phyloP scores from a whole-genome alignment of 805 yeast genomes.

The Candida ficus region DNA sequence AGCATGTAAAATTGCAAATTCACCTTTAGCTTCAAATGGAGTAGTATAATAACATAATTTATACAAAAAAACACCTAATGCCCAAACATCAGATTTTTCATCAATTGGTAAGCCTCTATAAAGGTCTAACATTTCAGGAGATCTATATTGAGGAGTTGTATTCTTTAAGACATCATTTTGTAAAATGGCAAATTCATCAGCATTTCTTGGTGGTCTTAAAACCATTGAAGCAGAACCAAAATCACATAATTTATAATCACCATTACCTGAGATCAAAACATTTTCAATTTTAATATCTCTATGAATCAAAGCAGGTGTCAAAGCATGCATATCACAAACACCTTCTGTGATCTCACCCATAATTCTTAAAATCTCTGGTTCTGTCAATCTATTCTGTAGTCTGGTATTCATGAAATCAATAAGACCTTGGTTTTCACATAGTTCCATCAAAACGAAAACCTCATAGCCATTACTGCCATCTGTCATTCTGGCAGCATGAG shows the following conservation, averaged over 20 bases:
- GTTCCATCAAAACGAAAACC: slow-evolving; percentile 77
- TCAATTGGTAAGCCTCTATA: slow-evolving; percentile 65
- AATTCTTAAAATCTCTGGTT: slow-evolving; percentile 60
- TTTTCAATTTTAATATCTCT: slow-evolving; percentile 82
- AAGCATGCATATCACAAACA: slow-evolving; percentile 71
- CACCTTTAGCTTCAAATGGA: slow-evolving; percentile 69
- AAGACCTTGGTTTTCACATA: slow-evolving; percentile 67
- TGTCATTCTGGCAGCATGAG: slow-evolving; percentile 79
- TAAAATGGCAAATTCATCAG: slow-evolving; percentile 53
- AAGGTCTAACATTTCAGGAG: slow-evolving; percentile 82
- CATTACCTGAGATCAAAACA: slow-evolving; percentile 55
- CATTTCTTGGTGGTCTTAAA: slow-evolving; percentile 55
- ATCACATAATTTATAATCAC: slow-evolving; percentile 68
- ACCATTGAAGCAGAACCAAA: slow-evolving; percentile 75
- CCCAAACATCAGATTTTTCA: slow-evolving; percentile 85
- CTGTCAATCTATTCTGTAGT: slow-evolving; percentile 59
- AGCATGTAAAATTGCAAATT: slow-evolving; percentile 57
- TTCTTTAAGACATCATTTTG: slow-evolving; percentile 70
- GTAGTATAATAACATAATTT: slow-evolving; percentile 78
- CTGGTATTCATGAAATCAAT: slow-evolving; percentile 79
- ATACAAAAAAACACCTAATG: slow-evolving; percentile 71
- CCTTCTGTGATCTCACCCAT: slow-evolving; percentile 69
- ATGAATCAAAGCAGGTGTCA: slow-evolving; percentile 67
- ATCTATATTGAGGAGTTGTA: slow-evolving; percentile 80
- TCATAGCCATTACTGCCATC: slow-evolving; percentile 53